Conservation (phyloP, 1,284 basidiomycete species). For the Cerioporus squamosus region DNA sequence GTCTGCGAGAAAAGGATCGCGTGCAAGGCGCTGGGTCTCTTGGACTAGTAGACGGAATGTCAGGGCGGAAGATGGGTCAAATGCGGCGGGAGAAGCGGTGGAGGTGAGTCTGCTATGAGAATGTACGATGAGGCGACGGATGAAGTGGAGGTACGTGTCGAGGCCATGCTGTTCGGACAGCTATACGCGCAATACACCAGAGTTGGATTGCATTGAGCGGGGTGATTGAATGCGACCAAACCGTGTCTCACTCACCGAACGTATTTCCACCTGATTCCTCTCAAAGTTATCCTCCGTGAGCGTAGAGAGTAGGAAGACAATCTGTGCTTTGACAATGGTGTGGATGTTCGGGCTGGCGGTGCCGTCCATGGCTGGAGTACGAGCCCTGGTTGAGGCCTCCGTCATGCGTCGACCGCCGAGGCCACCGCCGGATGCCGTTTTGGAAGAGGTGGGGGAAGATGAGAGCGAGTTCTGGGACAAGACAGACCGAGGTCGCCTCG, state of each 20-base stretch:
- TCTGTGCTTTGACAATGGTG: slow-evolving; percentile 88
- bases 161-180: slow-evolving; percentile 93
- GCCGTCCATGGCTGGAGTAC: slow-evolving; percentile 63
- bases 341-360: slow-evolving; percentile 62
- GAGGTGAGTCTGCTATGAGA: slow-evolving; percentile 72
- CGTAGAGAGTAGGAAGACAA: slow-evolving; percentile 92
- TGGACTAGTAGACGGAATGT: slow-evolving; percentile 85
- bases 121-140: slow-evolving; percentile 89
- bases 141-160: slow-evolving; percentile 95
- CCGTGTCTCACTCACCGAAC: slow-evolving; percentile 67
- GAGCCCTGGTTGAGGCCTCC: slow-evolving; percentile 74
- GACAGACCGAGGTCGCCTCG: slow-evolving; percentile 39
- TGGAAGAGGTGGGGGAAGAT: slow-evolving; percentile 42
- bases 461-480: slow-evolving; percentile 33
- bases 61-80: slow-evolving; percentile 72
- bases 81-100: slow-evolving; percentile 57
- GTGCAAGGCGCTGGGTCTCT: slow-evolving; percentile 83
- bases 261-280: slow-evolving; percentile 89
- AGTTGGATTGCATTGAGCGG: slow-evolving; percentile 5
- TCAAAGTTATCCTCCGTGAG: slow-evolving; percentile 95
- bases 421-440: slow-evolving; percentile 79
- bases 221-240: background rate
- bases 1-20: slow-evolving; percentile 86
- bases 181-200: slow-evolving; percentile 44
- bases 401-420: slow-evolving; percentile 74